Evolutionary conservation across 768 basidiomycete genomes (phyloP).

Genomic region (Suillus spraguei): DNA sequence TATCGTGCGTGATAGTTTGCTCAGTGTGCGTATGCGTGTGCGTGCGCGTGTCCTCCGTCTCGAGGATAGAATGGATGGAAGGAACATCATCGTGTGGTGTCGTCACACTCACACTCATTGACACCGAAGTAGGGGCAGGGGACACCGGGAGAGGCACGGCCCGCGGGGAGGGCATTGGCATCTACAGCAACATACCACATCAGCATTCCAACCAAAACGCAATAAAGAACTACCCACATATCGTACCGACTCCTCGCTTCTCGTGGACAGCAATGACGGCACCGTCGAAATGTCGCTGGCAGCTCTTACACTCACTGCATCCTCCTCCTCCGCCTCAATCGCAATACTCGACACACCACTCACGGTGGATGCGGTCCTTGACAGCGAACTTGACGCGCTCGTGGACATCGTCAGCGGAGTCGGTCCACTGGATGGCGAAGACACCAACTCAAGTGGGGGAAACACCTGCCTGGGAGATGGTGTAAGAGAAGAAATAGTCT

Average conservation of each 20-base stretch:
- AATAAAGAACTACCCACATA: constrained; percentile 36
- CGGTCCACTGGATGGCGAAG: constrained; percentile 37
- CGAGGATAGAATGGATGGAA: constrained; percentile 48
- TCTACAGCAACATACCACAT: constrained; percentile 23
- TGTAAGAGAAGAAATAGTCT: constrained; percentile 31
- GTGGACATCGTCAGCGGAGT: constrained; percentile 35
- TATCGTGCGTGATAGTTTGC: constrained; percentile 52
- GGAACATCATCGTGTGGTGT: constrained; percentile 51
- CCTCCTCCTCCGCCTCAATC: constrained; percentile 38
- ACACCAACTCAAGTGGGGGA: constrained; percentile 26
- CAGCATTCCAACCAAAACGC: constrained; percentile 1
- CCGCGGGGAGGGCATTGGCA: constrained; percentile 28
- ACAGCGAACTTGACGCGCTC: constrained; percentile 30
- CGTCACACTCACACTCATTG: constrained; percentile 50
- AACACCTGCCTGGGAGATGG: constrained; percentile 14
- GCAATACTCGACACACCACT: constrained; percentile 49
- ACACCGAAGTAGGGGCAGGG: constrained; percentile 40
- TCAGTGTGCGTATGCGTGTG: constrained; percentile 41
- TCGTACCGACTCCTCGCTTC: constrained; percentile 26
- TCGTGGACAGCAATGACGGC: constrained; percentile 59
- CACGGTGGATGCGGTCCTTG: constrained; percentile 41
- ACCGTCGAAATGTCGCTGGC: constrained; percentile 48
- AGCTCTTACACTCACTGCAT: constrained; percentile 20
- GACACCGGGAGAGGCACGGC: constrained; percentile 32
- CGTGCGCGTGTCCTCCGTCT: constrained; percentile 44